Evolutionary conservation across 2,329 filamentous ascomycete genomes (phyloP), one percentile per base, ranked within the genome.

Genomic region (Fusarium buxicola): DNA sequence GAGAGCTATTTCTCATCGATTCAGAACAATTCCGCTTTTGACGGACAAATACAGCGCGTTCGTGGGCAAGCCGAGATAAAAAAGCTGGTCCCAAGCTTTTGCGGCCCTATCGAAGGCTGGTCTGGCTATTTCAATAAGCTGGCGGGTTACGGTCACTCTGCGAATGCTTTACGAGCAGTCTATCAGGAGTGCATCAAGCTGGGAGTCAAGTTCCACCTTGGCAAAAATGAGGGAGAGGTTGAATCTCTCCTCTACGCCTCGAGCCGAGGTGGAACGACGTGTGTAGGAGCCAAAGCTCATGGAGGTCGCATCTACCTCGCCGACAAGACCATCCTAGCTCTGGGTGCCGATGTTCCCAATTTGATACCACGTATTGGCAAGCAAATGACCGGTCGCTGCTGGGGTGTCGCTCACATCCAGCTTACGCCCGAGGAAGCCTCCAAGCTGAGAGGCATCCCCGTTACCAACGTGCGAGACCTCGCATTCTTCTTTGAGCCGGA

Each of bases 401-500:
- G 60, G 60, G 60, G 60, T 2, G 60, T 63, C 7, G 60, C 60
- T 0, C 60, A 63, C 2, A 63, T 63, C 1, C 60, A 63, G 2
- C 55, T 63, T 7, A 65, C 55, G 3, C 45, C 64, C 5, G 5
- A 61, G 10, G 60, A 63, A 24, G 60, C 60, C 0, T 15, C 31
- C 0, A 38, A 55, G 2, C 61, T 63, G 2, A 61, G 50, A 9
- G 60, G 60, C 2, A 63, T 63, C 0, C 60, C 60, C 0, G 60
- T 63, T 1, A 63, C 60, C 4, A 63, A 63, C 11, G 60, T 63
- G 5, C 60, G 60, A 0, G 60, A 63, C 12, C 36, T 63, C 0
- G 60, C 60, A 1, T 63, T 63, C 8, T 63, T 63, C 38, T 63
- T 63, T 2, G 60, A 63, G 4, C 60, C 60, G 0, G 60, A 63